These are phyloP conservation scores for Aureobasidium musti DNA, from an alignment of 2,329 filamentous ascomycete genomes.

Conservation along the genomic window DNA sequence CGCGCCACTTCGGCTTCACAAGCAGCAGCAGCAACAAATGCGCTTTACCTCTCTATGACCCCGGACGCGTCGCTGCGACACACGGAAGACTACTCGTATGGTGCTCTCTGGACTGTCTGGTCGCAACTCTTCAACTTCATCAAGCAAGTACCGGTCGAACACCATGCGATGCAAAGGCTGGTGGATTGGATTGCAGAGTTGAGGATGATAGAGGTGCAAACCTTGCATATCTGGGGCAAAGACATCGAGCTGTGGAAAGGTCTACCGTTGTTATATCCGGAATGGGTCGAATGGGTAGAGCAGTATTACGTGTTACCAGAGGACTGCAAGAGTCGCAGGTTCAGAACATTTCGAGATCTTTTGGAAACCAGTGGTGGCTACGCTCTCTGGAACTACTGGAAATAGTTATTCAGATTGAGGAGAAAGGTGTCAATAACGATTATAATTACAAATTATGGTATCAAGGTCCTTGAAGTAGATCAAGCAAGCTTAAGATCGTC, in stretches of 20 bases:
- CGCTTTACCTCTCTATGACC: neutral
- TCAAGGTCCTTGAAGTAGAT: neutral
- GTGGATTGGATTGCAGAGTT: neutral
- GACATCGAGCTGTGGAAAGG: neutral
- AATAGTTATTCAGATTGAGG: too few relatives aligned
- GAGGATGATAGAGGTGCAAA: neutral
- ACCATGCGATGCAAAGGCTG: constrained; percentile 5
- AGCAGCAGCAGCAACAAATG: neutral
- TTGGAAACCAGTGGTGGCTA: neutral
- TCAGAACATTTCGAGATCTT: neutral
- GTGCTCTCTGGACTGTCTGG: neutral
- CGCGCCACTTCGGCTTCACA: neutral
- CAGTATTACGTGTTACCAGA: neutral
- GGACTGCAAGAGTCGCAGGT: neutral
- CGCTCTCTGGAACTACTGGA: neutral
- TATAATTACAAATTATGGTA: neutral
- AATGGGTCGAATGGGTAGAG: neutral
- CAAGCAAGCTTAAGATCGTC: constrained; percentile 23
- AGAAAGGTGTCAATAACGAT: neutral
- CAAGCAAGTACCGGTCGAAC: neutral
- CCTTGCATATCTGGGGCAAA: neutral
- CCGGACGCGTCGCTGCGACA: neutral
- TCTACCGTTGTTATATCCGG: neutral
- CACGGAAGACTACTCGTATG: neutral
- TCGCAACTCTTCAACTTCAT: neutral